Conservation (phyloP, 352 stramenopile genomes). For the Phytophthora cactorum region DNA sequence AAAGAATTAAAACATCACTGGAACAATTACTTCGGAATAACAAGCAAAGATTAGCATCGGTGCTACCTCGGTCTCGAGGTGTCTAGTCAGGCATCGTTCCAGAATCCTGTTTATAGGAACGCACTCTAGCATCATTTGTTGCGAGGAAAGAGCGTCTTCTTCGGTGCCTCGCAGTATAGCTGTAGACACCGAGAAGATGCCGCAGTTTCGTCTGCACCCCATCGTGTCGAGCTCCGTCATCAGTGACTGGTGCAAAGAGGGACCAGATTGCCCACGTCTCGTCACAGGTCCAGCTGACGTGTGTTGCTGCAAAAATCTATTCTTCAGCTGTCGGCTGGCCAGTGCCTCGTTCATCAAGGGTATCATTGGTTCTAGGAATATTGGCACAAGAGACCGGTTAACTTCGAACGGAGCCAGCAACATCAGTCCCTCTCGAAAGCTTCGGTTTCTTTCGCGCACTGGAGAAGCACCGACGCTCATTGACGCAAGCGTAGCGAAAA, state of each 20-base stretch:
- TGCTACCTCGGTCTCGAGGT: slow-evolving; percentile 42
- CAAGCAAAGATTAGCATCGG: neutral
- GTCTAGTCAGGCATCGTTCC: slow-evolving; percentile 39
- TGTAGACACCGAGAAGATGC: slow-evolving; percentile 7
- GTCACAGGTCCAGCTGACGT: neutral
- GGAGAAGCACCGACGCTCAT: slow-evolving; percentile 20
- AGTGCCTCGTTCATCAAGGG: slow-evolving; percentile 53
- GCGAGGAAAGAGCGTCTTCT: neutral
- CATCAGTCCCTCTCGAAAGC: slow-evolving; percentile 49
- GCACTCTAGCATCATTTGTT: slow-evolving; percentile 30
- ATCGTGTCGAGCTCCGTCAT: slow-evolving; percentile 22
- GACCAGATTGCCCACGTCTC: slow-evolving; percentile 1
- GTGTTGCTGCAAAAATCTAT: slow-evolving; percentile 52
- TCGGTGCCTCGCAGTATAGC: neutral
- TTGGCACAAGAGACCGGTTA: slow-evolving; percentile 40
- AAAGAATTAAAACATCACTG: slow-evolving; percentile 2
- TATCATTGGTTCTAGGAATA: slow-evolving; percentile 47
- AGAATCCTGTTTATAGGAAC: slow-evolving; percentile 49
- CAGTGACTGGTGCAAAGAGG: slow-evolving; percentile 22
- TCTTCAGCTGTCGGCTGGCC: slow-evolving; percentile 71
- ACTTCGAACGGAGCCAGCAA: slow-evolving; percentile 56
- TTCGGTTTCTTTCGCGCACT: slow-evolving; percentile 30
- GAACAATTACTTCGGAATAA: neutral
- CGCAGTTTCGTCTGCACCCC: slow-evolving; percentile 7
- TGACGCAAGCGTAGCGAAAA: slow-evolving; percentile 46